phyloP scores from a whole-genome alignment of 441 rosid genomes.

The Pelargonium myrrhifolium region DNA sequence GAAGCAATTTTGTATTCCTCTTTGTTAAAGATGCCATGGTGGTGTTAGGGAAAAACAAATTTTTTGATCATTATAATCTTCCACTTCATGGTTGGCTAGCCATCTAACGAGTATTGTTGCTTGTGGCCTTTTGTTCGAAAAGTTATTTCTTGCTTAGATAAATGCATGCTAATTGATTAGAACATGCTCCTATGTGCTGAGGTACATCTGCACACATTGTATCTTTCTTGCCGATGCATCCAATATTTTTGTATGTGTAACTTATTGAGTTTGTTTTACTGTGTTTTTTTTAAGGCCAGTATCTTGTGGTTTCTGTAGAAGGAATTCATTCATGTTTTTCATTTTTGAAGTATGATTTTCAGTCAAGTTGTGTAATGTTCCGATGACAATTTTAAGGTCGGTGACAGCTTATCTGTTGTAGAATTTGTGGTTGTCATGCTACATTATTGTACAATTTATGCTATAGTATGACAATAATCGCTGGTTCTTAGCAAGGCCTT shows the following conservation, averaged over 20 bases:
- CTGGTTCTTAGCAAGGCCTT: neutral
- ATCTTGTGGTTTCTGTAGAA: neutral
- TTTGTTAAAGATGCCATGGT: too few relatives aligned
- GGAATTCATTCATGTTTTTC: too few relatives aligned
- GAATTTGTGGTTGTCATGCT: neutral
- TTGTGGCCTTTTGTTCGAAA: neutral
- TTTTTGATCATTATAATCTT: neutral
- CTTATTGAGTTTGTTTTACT: neutral
- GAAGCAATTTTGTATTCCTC: too few relatives aligned
- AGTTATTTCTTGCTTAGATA: neutral
- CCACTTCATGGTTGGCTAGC: neutral
- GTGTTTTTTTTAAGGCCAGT: neutral
- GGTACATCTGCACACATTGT: neutral
- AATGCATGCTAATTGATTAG: neutral
- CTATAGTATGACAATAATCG: conserved; percentile 13
- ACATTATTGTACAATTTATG: neutral
- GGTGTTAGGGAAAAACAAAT: too few relatives aligned
- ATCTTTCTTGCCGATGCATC: neutral
- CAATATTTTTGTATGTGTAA: too few relatives aligned
- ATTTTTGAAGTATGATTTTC: too few relatives aligned
- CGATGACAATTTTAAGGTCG: neutral
- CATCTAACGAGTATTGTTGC: neutral
- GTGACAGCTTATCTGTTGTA: neutral
- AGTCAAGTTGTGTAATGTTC: too few relatives aligned
- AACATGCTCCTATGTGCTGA: neutral